A percentile compares a stretch with the other conserved stretches of the same genome.
Conservation (phyloP, 352 stramenopile genomes). For the Phytopythium ostracodes region DNA sequence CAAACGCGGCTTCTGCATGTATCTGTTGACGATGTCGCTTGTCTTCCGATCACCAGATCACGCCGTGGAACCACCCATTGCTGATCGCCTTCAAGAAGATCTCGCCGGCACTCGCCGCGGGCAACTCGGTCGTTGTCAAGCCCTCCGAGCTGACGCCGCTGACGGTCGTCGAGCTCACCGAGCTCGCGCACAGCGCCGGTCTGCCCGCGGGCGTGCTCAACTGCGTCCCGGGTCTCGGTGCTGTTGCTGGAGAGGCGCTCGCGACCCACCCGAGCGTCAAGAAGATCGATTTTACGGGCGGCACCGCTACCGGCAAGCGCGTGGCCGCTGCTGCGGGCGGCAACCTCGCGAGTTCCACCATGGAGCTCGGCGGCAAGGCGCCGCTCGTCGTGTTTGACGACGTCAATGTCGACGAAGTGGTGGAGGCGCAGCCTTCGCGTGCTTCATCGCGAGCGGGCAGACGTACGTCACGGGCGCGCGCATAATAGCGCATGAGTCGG, state of each 20-base stretch:
- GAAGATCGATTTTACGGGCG: conserved; percentile 59
- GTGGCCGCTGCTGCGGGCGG: conserved; percentile 32
- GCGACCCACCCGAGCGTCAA: conserved; percentile 29
- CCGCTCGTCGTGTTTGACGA: conserved; percentile 65
- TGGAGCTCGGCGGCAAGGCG: conserved; percentile 74
- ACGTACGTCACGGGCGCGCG: conserved; percentile 78
- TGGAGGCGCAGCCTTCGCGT: conserved; percentile 63
- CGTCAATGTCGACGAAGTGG: conserved; percentile 54
- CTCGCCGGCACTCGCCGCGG: conserved; percentile 55
- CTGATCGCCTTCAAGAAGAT: conserved; percentile 79
- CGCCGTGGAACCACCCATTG: conserved; percentile 81
- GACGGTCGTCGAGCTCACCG: conserved; percentile 40
- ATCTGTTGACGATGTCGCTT: neutral
- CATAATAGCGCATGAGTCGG: conserved; percentile 78
- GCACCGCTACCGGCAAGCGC: conserved; percentile 27
- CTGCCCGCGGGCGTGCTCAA: conserved; percentile 47
- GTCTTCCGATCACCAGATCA: conserved; percentile 31
- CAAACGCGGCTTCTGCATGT: neutral
- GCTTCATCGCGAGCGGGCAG: conserved; percentile 74
- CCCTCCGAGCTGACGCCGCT: conserved; percentile 78
- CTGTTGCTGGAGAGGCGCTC: conserved; percentile 30
- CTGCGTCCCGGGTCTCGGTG: conserved; percentile 34
- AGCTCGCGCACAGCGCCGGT: conserved; percentile 32
- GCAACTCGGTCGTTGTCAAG: conserved; percentile 85
- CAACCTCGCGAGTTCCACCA: conserved; percentile 43